These are phyloP conservation scores for Turnera subulata DNA, from an alignment of 345 rosid genomes.

Conservation along the genomic window DNA sequence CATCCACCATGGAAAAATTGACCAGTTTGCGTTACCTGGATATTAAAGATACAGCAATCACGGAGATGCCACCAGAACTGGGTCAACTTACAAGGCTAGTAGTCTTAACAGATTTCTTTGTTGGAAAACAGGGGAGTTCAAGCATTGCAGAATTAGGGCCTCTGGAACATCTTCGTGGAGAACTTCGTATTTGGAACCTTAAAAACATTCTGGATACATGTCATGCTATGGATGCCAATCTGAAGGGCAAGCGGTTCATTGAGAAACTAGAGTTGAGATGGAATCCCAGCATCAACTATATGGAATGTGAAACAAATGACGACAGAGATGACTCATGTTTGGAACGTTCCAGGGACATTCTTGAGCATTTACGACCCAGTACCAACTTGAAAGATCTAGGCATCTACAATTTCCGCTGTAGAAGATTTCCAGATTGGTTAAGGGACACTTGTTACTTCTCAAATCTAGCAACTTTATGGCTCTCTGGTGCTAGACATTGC, in stretches of 20 bases:
- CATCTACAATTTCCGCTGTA: too few species aligned
- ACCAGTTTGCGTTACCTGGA: constrained; percentile 11
- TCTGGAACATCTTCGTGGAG: neutral
- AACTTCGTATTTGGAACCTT: constrained; percentile 2
- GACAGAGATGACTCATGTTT: neutral
- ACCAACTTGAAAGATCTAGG: too few species aligned
- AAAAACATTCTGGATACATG: neutral
- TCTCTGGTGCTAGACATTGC: too few species aligned
- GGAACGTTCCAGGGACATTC: neutral
- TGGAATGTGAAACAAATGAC: too few species aligned
- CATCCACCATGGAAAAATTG: neutral
- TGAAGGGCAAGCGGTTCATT: constrained; percentile 1
- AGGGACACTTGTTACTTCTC: too few species aligned
- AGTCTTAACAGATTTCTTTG: neutral
- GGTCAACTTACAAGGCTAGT: neutral
- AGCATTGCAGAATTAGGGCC: too few species aligned
- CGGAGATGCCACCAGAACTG: neutral
- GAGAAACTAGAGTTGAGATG: constrained; percentile 2
- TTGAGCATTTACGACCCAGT: neutral
- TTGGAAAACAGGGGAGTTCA: too few species aligned
- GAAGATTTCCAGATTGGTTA: too few species aligned
- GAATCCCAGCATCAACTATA: neutral
- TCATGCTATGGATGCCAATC: neutral
- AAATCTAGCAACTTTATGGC: too few species aligned
- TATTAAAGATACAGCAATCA: neutral